phyloP scores from a whole-genome alignment of 495 filamentous ascomycete species.

The Polyplosphaeria fusca region DNA sequence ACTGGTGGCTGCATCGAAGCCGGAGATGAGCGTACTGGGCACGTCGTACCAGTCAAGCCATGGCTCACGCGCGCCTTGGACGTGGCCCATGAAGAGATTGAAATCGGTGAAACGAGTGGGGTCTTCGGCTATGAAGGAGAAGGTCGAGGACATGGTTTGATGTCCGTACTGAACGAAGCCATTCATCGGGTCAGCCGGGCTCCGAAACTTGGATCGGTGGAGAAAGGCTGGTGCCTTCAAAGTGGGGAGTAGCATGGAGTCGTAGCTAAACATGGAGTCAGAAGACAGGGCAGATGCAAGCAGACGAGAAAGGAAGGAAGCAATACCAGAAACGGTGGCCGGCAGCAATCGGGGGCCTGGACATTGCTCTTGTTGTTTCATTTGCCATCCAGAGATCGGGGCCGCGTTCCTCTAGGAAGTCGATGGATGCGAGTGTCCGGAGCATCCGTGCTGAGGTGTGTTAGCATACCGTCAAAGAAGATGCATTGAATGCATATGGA shows the following conservation, averaged over 20 bases:
- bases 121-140: no score
- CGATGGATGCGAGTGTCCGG: background rate
- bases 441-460: conserved; percentile 1
- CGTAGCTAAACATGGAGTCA: no score
- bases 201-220: no score
- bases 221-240: no score
- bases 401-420: background rate
- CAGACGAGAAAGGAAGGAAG: background rate
- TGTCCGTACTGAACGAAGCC: conserved; percentile 15
- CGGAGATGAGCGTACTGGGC: background rate
- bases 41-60: conserved; percentile 12
- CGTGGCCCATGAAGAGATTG: conserved; percentile 12
- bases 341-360: background rate
- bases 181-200: background rate
- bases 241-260: no score
- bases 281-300: background rate
- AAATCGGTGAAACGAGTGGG: no score
- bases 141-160: no score
- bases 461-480: background rate
- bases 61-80: background rate
- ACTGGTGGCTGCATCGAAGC: conserved; percentile 1
- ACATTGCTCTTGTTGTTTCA: background rate
- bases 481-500: background rate
- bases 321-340: conserved; percentile 2
- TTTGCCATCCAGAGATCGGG: background rate